Evolutionary conservation across 257 asterid species (phyloP).

Genomic region (Capsicum pubescens): DNA sequence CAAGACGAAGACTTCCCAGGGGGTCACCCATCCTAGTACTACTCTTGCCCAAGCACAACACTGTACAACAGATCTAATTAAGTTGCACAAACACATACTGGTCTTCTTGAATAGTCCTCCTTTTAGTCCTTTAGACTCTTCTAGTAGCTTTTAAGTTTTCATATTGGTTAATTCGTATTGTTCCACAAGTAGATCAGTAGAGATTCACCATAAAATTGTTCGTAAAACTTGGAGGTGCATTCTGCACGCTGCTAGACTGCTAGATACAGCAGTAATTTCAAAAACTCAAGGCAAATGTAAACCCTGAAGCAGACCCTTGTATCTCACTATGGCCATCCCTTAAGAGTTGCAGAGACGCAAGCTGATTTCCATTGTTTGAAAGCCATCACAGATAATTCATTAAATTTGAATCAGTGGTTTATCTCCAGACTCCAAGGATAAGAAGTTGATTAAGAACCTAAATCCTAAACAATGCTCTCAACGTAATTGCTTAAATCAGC

Average conservation of each 20-base stretch:
- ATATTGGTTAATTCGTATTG: background rate
- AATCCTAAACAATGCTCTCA: background rate
- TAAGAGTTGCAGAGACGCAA: background rate
- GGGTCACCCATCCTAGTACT: background rate
- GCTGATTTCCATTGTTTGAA: background rate
- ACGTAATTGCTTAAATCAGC: background rate
- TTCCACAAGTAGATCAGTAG: slow-evolving; percentile 10
- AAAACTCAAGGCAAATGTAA: background rate
- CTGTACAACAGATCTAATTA: slow-evolving; percentile 3
- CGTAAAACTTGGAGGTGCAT: background rate
- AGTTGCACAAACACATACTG: background rate
- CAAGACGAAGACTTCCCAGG: background rate
- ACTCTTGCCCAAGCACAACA: background rate
- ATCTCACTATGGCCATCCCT: background rate
- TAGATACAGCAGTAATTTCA: background rate
- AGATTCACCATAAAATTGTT: background rate
- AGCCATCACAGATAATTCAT: background rate
- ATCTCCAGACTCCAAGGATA: slow-evolving; percentile 3
- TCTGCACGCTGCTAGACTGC: background rate
- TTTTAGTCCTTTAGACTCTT: slow-evolving; percentile 2
- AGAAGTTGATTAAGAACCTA: slow-evolving; percentile 12
- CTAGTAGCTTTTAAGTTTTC: background rate
- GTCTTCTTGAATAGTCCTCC: background rate
- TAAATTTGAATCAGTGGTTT: background rate
- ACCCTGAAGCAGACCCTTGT: background rate